These are phyloP conservation scores for Salix udensis DNA, from an alignment of 345 rosid species.

Conservation along the genomic window DNA sequence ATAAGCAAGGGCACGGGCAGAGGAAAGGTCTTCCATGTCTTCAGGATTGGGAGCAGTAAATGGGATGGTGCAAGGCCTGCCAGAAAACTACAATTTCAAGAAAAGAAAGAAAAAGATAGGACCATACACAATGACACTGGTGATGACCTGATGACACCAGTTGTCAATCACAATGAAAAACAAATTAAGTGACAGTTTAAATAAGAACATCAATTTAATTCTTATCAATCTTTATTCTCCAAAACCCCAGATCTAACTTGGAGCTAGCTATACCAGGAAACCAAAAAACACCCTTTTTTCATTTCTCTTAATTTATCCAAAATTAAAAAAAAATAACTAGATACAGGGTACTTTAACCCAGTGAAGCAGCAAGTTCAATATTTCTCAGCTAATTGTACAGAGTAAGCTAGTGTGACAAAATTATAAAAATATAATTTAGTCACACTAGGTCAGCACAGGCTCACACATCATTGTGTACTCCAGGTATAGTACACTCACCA, in stretches of 20 bases:
- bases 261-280: background rate
- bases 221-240: background rate
- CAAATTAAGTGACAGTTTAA: background rate
- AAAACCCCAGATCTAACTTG: background rate
- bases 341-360: too few relatives aligned
- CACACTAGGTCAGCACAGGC: background rate
- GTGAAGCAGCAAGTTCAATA: background rate
- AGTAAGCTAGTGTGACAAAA: background rate
- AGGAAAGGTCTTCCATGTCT: constrained; percentile 73
- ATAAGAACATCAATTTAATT: background rate
- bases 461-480: background rate
- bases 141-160: background rate
- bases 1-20: constrained; percentile 94
- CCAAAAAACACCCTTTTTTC: background rate
- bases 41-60: constrained; percentile 94
- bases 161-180: background rate
- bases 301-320: background rate
- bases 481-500: background rate
- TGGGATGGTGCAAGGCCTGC: constrained; percentile 96
- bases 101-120: background rate
- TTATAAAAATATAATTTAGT: background rate
- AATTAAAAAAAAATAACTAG: too few relatives aligned
- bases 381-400: background rate
- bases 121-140: background rate
- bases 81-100: constrained; percentile 16